Conservation (phyloP, 768 basidiomycete species). For the Boletus rufocinnamomeus region DNA sequence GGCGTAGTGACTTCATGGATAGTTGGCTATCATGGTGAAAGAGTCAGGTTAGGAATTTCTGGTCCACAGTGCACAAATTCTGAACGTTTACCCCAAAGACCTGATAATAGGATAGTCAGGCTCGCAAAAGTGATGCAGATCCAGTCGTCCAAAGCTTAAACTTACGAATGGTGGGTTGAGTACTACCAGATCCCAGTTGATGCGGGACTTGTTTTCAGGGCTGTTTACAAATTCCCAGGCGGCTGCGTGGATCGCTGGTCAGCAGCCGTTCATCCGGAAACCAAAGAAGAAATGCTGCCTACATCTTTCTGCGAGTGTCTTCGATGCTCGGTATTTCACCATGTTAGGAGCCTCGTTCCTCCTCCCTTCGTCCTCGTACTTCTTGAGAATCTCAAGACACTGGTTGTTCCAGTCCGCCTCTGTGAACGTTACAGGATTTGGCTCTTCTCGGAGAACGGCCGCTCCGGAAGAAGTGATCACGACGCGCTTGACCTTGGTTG, state of each 20-base stretch:
- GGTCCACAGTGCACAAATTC: background rate
- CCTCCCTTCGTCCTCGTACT: conserved; percentile 50
- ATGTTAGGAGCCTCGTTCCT: conserved; percentile 35
- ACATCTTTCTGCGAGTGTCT: conserved; percentile 66
- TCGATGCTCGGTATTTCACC: conserved; percentile 58
- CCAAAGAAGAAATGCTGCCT: background rate
- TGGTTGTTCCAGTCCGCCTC: conserved; percentile 66
- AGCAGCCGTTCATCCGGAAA: background rate
- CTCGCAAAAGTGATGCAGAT: background rate
- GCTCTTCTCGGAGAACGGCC: conserved; percentile 39
- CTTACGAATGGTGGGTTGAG: conserved; percentile 44
- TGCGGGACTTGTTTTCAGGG: conserved; percentile 32
- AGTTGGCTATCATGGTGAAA: conserved; percentile 35
- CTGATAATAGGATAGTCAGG: conserved; percentile 7
- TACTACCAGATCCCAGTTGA: conserved; percentile 41
- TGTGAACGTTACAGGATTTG: conserved; percentile 35
- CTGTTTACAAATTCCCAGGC: conserved; percentile 49
- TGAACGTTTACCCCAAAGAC: conserved; percentile 31
- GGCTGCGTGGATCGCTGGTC: conserved; percentile 27
- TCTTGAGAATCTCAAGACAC: conserved; percentile 39
- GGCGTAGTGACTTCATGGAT: conserved; percentile 43
- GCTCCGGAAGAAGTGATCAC: conserved; percentile 68
- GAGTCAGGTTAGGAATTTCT: background rate
- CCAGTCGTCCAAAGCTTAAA: background rate
- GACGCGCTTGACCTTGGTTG: conserved; percentile 60